phyloP scores from a whole-genome alignment of 345 rosid genomes.

The Salix dunnii region DNA sequence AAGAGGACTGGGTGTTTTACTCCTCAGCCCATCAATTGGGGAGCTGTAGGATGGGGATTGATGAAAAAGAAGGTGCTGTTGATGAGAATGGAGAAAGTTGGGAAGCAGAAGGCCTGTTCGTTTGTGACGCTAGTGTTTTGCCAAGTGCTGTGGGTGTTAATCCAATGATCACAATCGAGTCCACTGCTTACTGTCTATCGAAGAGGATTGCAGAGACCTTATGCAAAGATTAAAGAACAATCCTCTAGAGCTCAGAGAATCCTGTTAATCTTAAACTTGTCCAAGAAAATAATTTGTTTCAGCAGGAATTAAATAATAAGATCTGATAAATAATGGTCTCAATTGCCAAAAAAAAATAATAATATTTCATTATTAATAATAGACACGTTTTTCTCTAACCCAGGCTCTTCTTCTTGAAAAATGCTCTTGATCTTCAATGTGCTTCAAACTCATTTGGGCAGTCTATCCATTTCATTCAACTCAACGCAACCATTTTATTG shows the following conservation, averaged over 20 bases:
- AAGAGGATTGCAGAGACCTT: constrained; percentile 20
- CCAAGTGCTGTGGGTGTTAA: constrained; percentile 64
- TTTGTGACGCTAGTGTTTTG: constrained; percentile 60
- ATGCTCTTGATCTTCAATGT: neutral
- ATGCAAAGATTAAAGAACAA: neutral
- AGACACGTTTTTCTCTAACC: neutral
- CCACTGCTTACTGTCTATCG: constrained; percentile 50
- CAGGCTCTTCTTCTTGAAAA: neutral
- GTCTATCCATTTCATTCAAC: neutral
- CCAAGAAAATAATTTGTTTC: neutral
- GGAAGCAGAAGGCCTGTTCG: constrained; percentile 62
- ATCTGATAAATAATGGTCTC: too few species aligned
- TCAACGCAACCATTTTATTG: neutral
- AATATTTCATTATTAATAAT: neutral
- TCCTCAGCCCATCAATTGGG: constrained; percentile 71
- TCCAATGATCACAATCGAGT: constrained; percentile 67
- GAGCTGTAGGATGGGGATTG: constrained; percentile 60
- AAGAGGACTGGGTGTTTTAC: constrained; percentile 37
- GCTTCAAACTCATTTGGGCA: neutral
- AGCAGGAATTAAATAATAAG: neutral
- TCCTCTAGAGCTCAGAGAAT: neutral
- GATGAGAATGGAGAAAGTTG: constrained; percentile 62
- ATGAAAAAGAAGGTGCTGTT: constrained; percentile 49
- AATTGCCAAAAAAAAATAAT: too few species aligned
- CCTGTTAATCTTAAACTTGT: neutral